These are phyloP conservation scores for Phytophthora sp. DNA, from an alignment of 352 stramenopile species.

Conservation along the genomic window DNA sequence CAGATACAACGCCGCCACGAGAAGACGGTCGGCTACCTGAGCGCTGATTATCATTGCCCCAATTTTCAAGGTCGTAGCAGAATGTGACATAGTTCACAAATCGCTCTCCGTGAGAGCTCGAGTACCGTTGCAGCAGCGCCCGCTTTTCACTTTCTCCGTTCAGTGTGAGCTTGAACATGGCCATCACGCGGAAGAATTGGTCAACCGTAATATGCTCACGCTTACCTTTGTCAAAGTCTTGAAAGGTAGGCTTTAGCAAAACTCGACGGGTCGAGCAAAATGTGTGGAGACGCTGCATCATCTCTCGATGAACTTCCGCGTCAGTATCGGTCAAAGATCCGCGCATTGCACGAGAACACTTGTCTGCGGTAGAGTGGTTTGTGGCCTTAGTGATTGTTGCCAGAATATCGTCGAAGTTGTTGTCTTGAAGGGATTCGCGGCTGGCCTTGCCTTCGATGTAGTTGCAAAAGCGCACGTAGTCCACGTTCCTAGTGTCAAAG, in stretches of 20 bases:
- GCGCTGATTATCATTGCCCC: constrained; percentile 39
- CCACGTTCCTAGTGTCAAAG: constrained; percentile 62
- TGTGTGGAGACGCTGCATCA: constrained; percentile 70
- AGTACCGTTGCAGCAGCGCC: constrained; percentile 73
- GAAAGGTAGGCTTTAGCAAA: constrained; percentile 81
- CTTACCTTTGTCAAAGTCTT: constrained; percentile 81
- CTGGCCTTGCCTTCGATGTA: constrained; percentile 55
- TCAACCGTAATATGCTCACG: constrained; percentile 82
- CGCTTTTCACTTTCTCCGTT: constrained; percentile 50
- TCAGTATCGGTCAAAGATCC: constrained; percentile 61
- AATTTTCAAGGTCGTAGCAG: constrained; percentile 79
- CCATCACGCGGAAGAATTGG: constrained; percentile 85
- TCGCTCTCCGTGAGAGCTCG: constrained; percentile 70
- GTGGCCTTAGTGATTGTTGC: constrained; percentile 40
- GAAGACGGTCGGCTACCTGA: constrained; percentile 43
- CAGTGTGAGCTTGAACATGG: constrained; percentile 77
- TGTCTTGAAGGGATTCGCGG: constrained; percentile 26
- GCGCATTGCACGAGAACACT: constrained; percentile 71
- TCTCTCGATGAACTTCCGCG: constrained; percentile 38
- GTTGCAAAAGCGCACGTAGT: constrained; percentile 83
- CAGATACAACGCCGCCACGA: constrained; percentile 47
- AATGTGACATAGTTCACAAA: constrained; percentile 90
- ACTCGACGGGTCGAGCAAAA: constrained; percentile 68
- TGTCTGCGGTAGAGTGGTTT: constrained; percentile 32
- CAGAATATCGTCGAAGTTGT: constrained; percentile 63